Conservation (phyloP, 2,329 filamentous ascomycete genomes). For the Cladosporium sp. region DNA sequence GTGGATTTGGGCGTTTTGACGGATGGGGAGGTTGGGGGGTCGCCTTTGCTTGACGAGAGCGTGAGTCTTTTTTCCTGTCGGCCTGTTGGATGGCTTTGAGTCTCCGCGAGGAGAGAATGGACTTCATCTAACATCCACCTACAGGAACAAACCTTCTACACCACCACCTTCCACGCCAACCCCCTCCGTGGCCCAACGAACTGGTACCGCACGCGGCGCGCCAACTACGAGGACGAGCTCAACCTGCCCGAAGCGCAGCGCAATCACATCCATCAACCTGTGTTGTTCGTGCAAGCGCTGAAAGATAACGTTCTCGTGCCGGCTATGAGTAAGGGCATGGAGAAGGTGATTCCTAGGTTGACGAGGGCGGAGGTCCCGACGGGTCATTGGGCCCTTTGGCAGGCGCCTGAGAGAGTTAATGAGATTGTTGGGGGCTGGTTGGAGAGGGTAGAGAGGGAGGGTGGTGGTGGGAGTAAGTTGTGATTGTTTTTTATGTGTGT, state of each 20-base stretch:
- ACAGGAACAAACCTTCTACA: conserved; percentile 71
- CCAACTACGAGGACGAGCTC: conserved; percentile 74
- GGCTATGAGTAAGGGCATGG: conserved; percentile 67
- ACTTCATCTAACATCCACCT: conserved; percentile 9
- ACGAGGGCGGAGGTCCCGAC: conserved; percentile 62
- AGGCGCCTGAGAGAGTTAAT: conserved; percentile 69
- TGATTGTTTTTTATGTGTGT: conserved; percentile 28
- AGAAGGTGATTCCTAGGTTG: conserved; percentile 58
- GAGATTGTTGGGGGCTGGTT: conserved; percentile 63
- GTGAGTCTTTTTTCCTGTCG: conserved; percentile 37
- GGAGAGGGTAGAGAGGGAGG: conserved; percentile 48
- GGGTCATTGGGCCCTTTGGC: conserved; percentile 77
- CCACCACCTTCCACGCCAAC: conserved; percentile 62
- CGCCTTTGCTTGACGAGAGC: conserved; percentile 58
- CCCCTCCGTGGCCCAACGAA: conserved; percentile 69
- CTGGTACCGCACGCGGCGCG: conserved; percentile 70
- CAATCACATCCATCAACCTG: conserved; percentile 41
- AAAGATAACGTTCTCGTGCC: conserved; percentile 69
- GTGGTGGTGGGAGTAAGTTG: conserved; percentile 43
- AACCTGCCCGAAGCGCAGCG: conserved; percentile 20
- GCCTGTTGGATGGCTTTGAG: too few species aligned
- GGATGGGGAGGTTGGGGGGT: conserved; percentile 44
- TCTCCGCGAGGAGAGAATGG: background rate
- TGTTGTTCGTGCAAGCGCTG: conserved; percentile 69
- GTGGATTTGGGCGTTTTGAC: conserved; percentile 59